phyloP scores from a whole-genome alignment of 768 basidiomycete genomes.

The Russula sp. region DNA sequence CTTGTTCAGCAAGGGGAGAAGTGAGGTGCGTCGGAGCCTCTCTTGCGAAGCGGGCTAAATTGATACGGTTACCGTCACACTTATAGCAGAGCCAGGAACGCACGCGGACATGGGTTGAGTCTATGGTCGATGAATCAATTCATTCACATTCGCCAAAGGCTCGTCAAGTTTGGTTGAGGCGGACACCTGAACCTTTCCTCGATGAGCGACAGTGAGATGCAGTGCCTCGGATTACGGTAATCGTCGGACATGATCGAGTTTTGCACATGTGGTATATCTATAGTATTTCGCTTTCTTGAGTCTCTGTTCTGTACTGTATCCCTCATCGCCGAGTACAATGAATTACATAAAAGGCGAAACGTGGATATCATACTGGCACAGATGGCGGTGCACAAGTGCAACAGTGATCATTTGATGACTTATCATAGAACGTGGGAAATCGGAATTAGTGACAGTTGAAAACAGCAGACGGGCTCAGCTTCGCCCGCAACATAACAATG shows the following conservation, averaged over 20 bases:
- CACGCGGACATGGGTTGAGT: conserved; percentile 23
- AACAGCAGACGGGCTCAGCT: neutral
- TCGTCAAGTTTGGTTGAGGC: conserved; percentile 12
- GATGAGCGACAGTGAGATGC: conserved; percentile 4
- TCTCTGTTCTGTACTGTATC: too few species aligned
- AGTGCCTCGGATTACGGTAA: neutral
- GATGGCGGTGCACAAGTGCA: too few species aligned
- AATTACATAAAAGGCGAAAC: too few species aligned
- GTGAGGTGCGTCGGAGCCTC: conserved; percentile 4
- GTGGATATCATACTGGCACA: too few species aligned
- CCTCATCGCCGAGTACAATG: too few species aligned
- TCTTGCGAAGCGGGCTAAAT: neutral
- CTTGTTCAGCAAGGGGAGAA: neutral
- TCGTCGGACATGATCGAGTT: neutral
- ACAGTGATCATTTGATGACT: too few species aligned
- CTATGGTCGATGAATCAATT: conserved; percentile 17
- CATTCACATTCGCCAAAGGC: conserved; percentile 16
- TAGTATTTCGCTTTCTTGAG: too few species aligned
- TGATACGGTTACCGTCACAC: neutral
- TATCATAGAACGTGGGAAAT: too few species aligned
- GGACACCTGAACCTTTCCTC: conserved; percentile 27
- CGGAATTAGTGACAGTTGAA: too few species aligned
- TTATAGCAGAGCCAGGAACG: conserved; percentile 18
- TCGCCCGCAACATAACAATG: neutral
- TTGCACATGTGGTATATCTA: too few species aligned